Evolutionary conservation across 2,329 filamentous ascomycete genomes (phyloP), one percentile per base, ranked within the genome.

Genomic region (Apiospora aurea): DNA sequence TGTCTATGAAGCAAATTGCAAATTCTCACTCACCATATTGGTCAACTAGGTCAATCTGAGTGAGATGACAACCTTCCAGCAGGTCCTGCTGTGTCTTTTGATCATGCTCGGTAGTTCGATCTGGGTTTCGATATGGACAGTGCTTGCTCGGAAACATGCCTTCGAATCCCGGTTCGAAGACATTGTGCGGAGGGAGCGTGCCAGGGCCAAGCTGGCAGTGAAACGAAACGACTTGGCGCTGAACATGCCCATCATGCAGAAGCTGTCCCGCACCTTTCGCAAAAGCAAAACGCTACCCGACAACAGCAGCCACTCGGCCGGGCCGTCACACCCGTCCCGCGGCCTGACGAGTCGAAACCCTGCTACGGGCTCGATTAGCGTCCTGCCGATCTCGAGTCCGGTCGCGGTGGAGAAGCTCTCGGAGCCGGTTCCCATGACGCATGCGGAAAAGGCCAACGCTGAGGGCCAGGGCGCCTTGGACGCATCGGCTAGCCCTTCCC

Each of bases 81-180:
- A 94, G 79, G 82, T 88, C 41, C 81, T 92, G 51, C 83, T 94
- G 13, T 92, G 91, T 76, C 72, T 91, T 4, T 83, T 93, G 57
- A 91, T 94, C 73, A 83, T 93, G 66, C 78, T 92, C 8, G 92
- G 92, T 1, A 90, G 90, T 71, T 85, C 88, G 16, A 89, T 93
- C n/a, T 89, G 91, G 77, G 89, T 94, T 1, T 91, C 89, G 1
- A 87, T 89, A 46, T 89, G 88, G 74, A 91, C 92, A 2, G 87
- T 94, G 3, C 81, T 87, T 67, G 86, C 90, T 10, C 84, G 91
- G 51, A 89, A 87, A 76, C 83, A 84, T 72, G 89, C 88, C 14
- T 94, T 94, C 75, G 88, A 92, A 79, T 84, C 83, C 72, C 87
- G 88, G 26, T 90, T 93, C 73, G 81, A 87, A 71, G 81, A 84